These are phyloP conservation scores for Atalantia buxifolia DNA, from an alignment of 345 rosid genomes.

Conservation along the genomic window DNA sequence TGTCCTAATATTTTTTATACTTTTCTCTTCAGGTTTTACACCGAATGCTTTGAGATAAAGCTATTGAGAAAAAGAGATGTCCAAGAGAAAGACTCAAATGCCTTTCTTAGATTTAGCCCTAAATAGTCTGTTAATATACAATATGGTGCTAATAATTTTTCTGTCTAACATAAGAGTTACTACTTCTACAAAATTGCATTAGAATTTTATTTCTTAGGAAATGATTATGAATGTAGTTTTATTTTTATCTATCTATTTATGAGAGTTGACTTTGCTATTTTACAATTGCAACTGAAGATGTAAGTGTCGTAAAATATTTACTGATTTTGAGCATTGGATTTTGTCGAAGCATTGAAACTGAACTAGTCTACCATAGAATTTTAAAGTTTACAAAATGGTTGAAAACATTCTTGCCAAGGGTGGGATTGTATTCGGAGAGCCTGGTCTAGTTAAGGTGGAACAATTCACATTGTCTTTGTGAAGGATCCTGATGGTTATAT, in stretches of 20 bases:
- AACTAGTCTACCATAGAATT: constrained; percentile 14
- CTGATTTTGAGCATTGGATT: neutral
- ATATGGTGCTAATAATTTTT: constrained; percentile 39
- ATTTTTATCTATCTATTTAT: neutral
- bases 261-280: constrained; percentile 15
- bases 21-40: constrained; percentile 60
- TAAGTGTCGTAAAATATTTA: constrained; percentile 21
- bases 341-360: constrained; percentile 1
- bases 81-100: constrained; percentile 88
- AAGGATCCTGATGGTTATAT: too few species aligned
- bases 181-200: too few species aligned
- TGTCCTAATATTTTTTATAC: neutral
- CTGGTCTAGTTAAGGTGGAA: too few species aligned
- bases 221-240: neutral
- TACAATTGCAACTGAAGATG: constrained; percentile 86
- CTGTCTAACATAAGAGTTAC: too few species aligned
- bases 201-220: neutral
- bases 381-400: constrained; percentile 1
- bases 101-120: constrained; percentile 85
- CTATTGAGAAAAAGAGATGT: constrained; percentile 81
- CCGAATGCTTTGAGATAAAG: constrained; percentile 90
- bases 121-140: constrained; percentile 80
- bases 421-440: constrained; percentile 74
- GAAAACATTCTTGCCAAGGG: constrained; percentile 72
- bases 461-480: too few species aligned